Conservation (phyloP, 441 rosid genomes). For the Populus tomentosa region DNA sequence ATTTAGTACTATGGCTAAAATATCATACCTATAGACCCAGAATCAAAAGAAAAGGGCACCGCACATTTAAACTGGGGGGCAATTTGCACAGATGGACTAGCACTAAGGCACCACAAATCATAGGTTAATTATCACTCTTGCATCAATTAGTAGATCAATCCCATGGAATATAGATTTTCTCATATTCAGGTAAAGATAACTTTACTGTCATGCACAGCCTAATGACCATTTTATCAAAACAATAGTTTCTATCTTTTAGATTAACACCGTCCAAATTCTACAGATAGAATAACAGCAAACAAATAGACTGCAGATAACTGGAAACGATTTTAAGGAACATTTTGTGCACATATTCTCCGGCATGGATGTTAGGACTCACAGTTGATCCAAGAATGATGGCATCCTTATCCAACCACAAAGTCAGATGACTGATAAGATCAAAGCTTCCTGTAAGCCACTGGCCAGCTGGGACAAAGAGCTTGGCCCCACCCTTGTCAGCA, state of each 20-base stretch:
- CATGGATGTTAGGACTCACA: constrained; percentile 37
- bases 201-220: neutral
- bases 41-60: constrained; percentile 5
- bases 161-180: constrained; percentile 4
- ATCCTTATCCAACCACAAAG: constrained; percentile 83
- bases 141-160: constrained; percentile 4
- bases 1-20: constrained; percentile 15
- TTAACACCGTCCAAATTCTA: neutral
- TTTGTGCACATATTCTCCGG: neutral
- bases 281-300: constrained; percentile 7
- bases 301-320: neutral
- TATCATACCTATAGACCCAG: neutral
- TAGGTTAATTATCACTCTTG: constrained; percentile 6
- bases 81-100: constrained; percentile 10
- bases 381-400: constrained; percentile 93
- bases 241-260: neutral
- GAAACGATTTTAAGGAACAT: neutral
- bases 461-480: constrained; percentile 94
- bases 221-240: constrained; percentile 1
- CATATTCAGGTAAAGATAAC: neutral
- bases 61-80: constrained; percentile 6
- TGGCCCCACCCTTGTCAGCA: constrained; percentile 95
- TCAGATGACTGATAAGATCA: constrained; percentile 88
- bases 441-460: constrained; percentile 98
- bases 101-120: constrained; percentile 7